Percentiles rank a stretch among this genome's conserved stretches.
Conservation (phyloP, 257 asterid genomes). For the Oldenlandia corymbosa region DNA sequence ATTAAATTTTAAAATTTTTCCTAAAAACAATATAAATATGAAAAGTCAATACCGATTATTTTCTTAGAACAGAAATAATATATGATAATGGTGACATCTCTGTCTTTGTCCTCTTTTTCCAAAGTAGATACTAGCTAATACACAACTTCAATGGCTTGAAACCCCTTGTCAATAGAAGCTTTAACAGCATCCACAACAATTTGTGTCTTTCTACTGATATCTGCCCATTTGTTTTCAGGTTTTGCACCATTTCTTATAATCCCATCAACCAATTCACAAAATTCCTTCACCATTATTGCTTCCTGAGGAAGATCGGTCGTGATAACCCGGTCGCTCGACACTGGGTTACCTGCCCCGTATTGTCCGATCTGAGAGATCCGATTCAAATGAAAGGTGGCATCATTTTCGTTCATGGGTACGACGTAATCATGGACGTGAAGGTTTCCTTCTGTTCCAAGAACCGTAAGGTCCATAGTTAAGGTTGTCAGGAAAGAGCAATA, state of each 20-base stretch:
- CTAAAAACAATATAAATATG: too few relatives aligned
- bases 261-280: constrained; percentile 38
- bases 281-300: constrained; percentile 64
- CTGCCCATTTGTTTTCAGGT: constrained; percentile 68
- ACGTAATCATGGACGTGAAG: constrained; percentile 52
- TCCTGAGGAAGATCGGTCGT: constrained; percentile 65
- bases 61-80: too few relatives aligned
- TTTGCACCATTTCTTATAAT: constrained; percentile 34
- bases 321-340: constrained; percentile 42
- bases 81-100: too few relatives aligned
- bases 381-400: constrained; percentile 36
- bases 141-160: constrained; percentile 38
- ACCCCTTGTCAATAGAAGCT: constrained; percentile 56
- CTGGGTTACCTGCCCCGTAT: constrained; percentile 46
- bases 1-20: too few relatives aligned
- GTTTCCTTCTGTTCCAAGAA: constrained; percentile 50
- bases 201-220: constrained; percentile 59
- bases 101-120: too few relatives aligned
- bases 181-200: constrained; percentile 71
- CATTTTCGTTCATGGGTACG: constrained; percentile 48
- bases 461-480: constrained; percentile 54
- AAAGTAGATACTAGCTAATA: not conserved
- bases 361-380: too few relatives aligned
- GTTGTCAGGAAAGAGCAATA: constrained; percentile 63
- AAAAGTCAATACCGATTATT: too few relatives aligned